Conservation (phyloP, 2,329 filamentous ascomycete species). For the Cadophora malorum region DNA sequence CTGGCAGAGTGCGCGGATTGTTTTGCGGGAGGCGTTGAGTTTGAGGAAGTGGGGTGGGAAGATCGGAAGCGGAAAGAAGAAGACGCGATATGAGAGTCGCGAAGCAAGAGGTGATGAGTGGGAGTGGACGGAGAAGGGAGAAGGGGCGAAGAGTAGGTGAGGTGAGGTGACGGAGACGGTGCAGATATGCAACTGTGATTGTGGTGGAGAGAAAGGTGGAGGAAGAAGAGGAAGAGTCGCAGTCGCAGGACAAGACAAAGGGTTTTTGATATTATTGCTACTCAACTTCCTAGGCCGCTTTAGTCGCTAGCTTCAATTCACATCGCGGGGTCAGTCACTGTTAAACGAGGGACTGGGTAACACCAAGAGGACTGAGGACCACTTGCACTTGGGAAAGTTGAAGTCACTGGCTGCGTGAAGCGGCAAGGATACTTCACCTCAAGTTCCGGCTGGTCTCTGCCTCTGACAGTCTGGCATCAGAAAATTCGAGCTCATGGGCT, state of each 20-base stretch:
- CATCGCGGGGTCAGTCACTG: conserved; percentile 12
- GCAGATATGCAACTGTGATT: conserved; percentile 32
- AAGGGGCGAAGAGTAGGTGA: conserved; percentile 8
- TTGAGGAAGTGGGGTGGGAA: conserved; percentile 20
- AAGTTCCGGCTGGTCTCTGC: background rate
- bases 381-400: background rate
- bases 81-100: conserved; percentile 23
- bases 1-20: conserved; percentile 10
- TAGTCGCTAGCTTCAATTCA: background rate
- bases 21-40: conserved; percentile 19
- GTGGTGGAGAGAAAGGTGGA: conserved; percentile 33
- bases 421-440: background rate
- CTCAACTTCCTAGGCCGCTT: background rate
- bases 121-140: conserved; percentile 28
- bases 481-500: background rate
- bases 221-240: conserved; percentile 27
- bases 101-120: conserved; percentile 22
- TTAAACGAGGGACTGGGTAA: background rate
- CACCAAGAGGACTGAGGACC: background rate
- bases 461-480: background rate
- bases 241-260: conserved; percentile 8
- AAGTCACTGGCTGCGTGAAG: background rate
- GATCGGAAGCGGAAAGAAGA: conserved; percentile 33
- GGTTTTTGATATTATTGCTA: conserved; percentile 13
- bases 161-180: conserved; percentile 26